Evolutionary conservation across 2,329 filamentous ascomycete genomes (phyloP).

Genomic region (Beauveria asiatica): DNA sequence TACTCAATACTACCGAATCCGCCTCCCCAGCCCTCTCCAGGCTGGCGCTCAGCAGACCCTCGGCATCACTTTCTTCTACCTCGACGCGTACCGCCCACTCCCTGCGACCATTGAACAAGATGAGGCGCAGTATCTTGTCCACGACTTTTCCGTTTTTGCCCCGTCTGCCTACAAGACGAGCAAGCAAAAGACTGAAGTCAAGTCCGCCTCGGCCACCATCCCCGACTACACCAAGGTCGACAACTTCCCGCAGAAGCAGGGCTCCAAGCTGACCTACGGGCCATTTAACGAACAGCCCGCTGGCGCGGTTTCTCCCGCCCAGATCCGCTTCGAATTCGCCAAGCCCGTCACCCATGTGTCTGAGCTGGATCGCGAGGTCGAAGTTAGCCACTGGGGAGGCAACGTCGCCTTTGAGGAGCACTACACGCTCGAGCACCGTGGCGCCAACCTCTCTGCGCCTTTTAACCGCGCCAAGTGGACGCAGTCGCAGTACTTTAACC

Average conservation of each 20-base stretch:
- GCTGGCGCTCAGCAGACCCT: constrained; percentile 75
- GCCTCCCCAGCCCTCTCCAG: constrained; percentile 65
- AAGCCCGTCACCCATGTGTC: constrained; percentile 78
- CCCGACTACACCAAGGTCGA: constrained; percentile 77
- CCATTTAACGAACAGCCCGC: constrained; percentile 79
- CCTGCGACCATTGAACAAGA: constrained; percentile 76
- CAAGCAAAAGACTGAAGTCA: constrained; percentile 97
- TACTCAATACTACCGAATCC: constrained; percentile 76
- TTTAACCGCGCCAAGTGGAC: constrained; percentile 75
- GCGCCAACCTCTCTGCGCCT: constrained; percentile 63
- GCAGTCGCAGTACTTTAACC: constrained; percentile 64
- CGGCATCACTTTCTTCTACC: constrained; percentile 74
- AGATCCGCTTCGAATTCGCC: constrained; percentile 89
- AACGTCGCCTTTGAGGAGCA: constrained; percentile 93
- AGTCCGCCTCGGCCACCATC: constrained; percentile 68
- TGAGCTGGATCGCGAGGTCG: constrained; percentile 78
- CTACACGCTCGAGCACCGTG: constrained; percentile 80
- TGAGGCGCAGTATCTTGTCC: constrained; percentile 77
- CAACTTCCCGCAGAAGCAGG: constrained; percentile 68
- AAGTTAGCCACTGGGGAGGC: constrained; percentile 96
- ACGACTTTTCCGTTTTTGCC: constrained; percentile 78
- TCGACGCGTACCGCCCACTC: constrained; percentile 71
- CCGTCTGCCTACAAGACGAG: constrained; percentile 75
- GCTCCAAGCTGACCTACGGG: constrained; percentile 80
- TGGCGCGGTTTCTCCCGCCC: constrained; percentile 62